phyloP scores from a whole-genome alignment of 352 stramenopile genomes.

The Phytophthora melonis region DNA sequence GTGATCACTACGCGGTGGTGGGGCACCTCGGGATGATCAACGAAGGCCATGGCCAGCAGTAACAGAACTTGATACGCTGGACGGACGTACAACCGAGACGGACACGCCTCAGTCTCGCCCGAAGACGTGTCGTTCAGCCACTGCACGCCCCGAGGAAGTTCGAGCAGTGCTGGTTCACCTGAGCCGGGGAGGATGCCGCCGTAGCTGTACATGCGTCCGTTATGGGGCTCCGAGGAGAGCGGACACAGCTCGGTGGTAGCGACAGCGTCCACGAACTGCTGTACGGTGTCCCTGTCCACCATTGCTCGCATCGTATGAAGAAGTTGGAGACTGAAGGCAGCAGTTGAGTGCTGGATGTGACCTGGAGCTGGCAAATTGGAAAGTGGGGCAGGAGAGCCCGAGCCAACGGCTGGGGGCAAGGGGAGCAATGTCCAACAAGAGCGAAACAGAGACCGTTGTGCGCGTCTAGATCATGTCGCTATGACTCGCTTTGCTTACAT shows the following conservation, averaged over 20 bases:
- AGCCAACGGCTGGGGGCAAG: not conserved
- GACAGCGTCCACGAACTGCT: constrained; percentile 24
- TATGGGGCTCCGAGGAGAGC: constrained; percentile 24
- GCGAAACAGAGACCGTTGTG: constrained; percentile 17
- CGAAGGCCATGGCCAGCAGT: constrained; percentile 38
- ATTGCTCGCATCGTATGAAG: constrained; percentile 9
- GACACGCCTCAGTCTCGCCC: not conserved
- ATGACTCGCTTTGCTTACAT: constrained; percentile 30
- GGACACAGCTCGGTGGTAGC: constrained; percentile 13
- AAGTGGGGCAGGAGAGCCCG: constrained; percentile 13
- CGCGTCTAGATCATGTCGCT: constrained; percentile 22
- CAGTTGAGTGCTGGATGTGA: not conserved
- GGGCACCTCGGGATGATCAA: constrained; percentile 31
- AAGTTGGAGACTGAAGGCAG: not conserved
- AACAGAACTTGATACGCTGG: constrained; percentile 38
- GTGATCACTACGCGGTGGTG: constrained; percentile 42
- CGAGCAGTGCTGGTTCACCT: constrained; percentile 21
- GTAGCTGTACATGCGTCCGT: constrained; percentile 26
- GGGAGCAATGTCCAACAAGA: too few relatives aligned
- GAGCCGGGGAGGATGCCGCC: constrained; percentile 25
- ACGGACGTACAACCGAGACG: constrained; percentile 35
- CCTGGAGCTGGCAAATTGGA: constrained; percentile 12
- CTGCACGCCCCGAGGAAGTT: constrained; percentile 24
- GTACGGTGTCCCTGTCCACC: constrained; percentile 19
- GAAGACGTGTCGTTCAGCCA: constrained; percentile 14